Evolutionary conservation across 495 filamentous ascomycete genomes (phyloP).

Genomic region (Talaromyces stipitatus): DNA sequence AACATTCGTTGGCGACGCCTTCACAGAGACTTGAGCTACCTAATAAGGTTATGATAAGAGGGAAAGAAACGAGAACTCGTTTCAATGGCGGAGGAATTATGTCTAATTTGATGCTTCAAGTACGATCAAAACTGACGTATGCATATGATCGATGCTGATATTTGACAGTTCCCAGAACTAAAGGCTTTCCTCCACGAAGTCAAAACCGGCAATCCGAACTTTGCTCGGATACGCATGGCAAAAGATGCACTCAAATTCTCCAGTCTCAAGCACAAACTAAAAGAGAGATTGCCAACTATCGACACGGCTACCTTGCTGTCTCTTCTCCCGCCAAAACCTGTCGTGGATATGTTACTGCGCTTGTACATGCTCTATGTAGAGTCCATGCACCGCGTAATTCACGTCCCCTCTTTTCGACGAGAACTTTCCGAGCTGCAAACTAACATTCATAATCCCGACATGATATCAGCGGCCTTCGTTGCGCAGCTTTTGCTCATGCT

Average conservation of each 20-base stretch:
- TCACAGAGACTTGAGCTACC: conserved; percentile 31
- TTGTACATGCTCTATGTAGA: conserved; percentile 51
- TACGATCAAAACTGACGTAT: conserved; percentile 7
- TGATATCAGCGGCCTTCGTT: conserved; percentile 37
- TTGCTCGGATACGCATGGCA: conserved; percentile 29
- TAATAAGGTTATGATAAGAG: conserved; percentile 37
- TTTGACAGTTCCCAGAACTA: conserved; percentile 31
- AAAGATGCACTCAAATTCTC: conserved; percentile 20
- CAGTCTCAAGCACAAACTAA: conserved; percentile 28
- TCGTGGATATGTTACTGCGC: conserved; percentile 42
- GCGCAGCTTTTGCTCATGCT: conserved; percentile 58
- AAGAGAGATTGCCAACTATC: conserved; percentile 22
- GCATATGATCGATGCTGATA: neutral
- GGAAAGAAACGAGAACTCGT: conserved; percentile 34
- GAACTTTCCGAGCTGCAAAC: conserved; percentile 48
- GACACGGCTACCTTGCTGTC: conserved; percentile 22
- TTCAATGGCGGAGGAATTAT: conserved; percentile 37
- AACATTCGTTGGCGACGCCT: conserved; percentile 16
- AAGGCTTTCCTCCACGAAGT: conserved; percentile 36
- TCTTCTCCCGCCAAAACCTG: conserved; percentile 31
- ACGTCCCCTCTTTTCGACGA: conserved; percentile 46
- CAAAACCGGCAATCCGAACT: conserved; percentile 26
- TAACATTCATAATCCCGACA: conserved; percentile 17
- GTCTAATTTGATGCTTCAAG: conserved; percentile 36
- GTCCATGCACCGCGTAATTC: conserved; percentile 48